phyloP scores from a whole-genome alignment of 345 rosid species.

The Salix dunnii region DNA sequence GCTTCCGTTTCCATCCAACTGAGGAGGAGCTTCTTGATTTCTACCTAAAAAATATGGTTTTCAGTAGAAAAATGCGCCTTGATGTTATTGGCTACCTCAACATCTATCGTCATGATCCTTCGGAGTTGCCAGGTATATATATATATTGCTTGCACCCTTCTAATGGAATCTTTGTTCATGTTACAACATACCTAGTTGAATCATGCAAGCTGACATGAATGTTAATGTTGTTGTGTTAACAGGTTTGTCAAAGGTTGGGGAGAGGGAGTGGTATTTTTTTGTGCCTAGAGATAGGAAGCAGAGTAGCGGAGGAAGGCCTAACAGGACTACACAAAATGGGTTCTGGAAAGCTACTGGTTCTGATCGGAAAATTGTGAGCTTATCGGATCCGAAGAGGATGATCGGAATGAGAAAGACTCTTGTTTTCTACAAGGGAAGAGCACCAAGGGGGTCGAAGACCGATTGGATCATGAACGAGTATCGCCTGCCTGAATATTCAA shows the following conservation, averaged over 20 bases:
- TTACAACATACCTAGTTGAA: background rate
- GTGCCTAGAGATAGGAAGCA: conserved; percentile 91
- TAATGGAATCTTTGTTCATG: background rate
- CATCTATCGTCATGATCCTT: conserved; percentile 74
- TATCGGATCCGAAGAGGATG: conserved; percentile 60
- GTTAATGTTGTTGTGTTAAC: background rate
- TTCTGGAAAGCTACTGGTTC: conserved; percentile 99
- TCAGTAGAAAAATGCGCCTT: conserved; percentile 36
- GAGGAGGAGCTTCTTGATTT: conserved; percentile 89
- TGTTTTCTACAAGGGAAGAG: conserved; percentile 86
- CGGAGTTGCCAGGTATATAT: conserved; percentile 68
- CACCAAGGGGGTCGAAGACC: conserved; percentile 85
- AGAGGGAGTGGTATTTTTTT: conserved; percentile 91
- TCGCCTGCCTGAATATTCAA: conserved; percentile 71
- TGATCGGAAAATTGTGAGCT: conserved; percentile 67
- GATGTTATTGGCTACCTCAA: conserved; percentile 65
- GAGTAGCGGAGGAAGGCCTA: conserved; percentile 82
- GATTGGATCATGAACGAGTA: conserved; percentile 99
- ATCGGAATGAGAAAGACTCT: conserved; percentile 84
- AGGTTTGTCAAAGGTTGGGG: conserved; percentile 77
- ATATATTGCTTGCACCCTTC: background rate
- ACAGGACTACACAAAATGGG: conserved; percentile 76
- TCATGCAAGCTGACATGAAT: background rate
- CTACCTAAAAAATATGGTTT: conserved; percentile 71
- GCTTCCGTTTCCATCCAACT: conserved; percentile 90